Base-by-base conservation (phyloP, 805 yeast genomes). In the Schwanniomyces vanrijiae region DNA sequence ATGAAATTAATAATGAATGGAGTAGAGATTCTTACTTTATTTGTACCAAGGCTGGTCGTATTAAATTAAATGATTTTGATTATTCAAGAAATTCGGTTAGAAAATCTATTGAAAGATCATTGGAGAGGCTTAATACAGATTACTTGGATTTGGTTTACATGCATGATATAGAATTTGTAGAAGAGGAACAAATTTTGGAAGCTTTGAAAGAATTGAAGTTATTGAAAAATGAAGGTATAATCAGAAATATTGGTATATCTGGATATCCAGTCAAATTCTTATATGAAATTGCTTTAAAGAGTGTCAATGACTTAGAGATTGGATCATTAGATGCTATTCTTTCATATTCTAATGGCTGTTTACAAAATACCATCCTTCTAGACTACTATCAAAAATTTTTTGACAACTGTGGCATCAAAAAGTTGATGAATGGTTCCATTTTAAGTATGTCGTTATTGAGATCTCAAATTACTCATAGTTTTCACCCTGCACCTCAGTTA, bases 161-260 rank as follows among this genome's bases (percentile, higher is more conserved):
- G 55, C 98, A 92, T 65, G 98, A 91, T 60, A 81, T 90, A 40
- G 98, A 91, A 62, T 92, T 91, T 65, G 86, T 83, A 6, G 62
- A 76, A 0, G 77, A 77, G 26, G 71, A 62, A 1, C 78, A 78
- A 19, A 79, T 84, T 4, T 56, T 80, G 13, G 84, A 64, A 21
- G 97, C 96, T 0, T 68, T 92, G 44, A 67, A 62, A 22, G 84
- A 82, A 54, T 70, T 90, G 54, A 77, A 70, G 55, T 64, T 62
- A 41, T 66, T 91, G 55, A 87, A 89, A 59, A 54, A 73, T 5
- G 82, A 81, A 52, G 96, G 96, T 0, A 33, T 77, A 2, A 76
- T 88, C 41, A 71, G 64, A 31, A 73, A 83, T 53, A 76, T 91
- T 50, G 97, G 98, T 8, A 67, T 90, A 31, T 83, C 94, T 13